phyloP scores from a whole-genome alignment of 2,329 filamentous ascomycete species.

The Claviceps purpurea region DNA sequence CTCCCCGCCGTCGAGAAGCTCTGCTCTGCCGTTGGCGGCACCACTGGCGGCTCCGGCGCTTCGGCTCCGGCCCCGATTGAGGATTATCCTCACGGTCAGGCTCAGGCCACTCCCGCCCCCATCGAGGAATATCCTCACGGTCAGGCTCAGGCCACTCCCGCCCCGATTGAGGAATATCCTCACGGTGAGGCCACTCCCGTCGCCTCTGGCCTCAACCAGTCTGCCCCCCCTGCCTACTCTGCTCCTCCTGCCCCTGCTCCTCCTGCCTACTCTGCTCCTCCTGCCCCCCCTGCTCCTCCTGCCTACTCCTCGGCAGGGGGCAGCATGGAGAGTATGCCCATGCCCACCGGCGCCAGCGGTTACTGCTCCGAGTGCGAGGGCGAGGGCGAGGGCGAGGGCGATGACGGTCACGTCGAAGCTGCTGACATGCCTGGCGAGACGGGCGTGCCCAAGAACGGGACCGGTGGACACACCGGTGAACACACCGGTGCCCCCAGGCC shows the following conservation, averaged over 20 bases:
- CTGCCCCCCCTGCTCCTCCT: no score
- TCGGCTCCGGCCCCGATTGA: background rate
- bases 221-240: no score
- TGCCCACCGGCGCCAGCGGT: background rate
- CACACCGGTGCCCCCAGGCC: constrained; percentile 1
- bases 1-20: constrained; percentile 24
- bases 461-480: background rate
- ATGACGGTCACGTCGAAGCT: background rate
- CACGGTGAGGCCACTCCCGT: background rate
- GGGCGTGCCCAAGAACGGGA: constrained; percentile 7
- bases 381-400: background rate
- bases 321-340: background rate
- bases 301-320: background rate
- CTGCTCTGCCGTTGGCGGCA: constrained; percentile 14
- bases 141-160: background rate
- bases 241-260: no score
- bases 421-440: background rate
- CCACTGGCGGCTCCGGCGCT: constrained; percentile 1
- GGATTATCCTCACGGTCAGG: background rate
- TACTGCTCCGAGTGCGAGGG: background rate
- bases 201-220: background rate
- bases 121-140: background rate
- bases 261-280: no score
- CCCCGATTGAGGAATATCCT: background rate
- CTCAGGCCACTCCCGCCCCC: background rate